phyloP scores from a whole-genome alignment of 1,284 basidiomycete species.

The Heliocybe sulcata region DNA sequence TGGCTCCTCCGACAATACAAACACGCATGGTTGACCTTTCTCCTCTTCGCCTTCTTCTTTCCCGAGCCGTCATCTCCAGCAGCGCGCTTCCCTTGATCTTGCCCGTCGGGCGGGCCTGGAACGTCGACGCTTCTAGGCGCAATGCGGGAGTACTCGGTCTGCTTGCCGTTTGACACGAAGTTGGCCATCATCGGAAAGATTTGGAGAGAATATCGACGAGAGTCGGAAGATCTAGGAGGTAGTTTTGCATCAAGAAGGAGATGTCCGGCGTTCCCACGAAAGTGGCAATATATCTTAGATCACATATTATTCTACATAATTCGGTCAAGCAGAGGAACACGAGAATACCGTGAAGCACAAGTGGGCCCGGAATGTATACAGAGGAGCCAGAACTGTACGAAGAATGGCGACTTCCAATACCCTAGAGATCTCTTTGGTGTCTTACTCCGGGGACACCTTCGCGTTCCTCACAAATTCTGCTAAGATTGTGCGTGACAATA shows the following conservation, averaged over 20 bases:
- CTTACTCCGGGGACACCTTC: background rate
- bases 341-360: no score
- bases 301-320: no score
- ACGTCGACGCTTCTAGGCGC: background rate
- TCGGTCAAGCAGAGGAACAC: no score
- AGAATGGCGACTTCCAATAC: no score
- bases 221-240: background rate
- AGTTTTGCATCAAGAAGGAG: no score
- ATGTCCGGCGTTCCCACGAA: no score
- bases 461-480: background rate
- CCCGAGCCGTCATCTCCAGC: conserved; percentile 20
- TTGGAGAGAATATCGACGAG: background rate
- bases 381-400: no score
- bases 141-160: conserved; percentile 2
- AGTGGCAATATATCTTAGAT: no score
- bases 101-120: background rate
- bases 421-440: no score
- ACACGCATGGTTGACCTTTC: conserved; percentile 88
- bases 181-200: background rate
- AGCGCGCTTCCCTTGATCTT: background rate
- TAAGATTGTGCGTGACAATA: background rate
- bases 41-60: conserved; percentile 56
- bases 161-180: background rate
- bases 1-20: conserved; percentile 90
- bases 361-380: no score